phyloP scores from a whole-genome alignment of 305 asterid species.

The Andrographis paniculata region DNA sequence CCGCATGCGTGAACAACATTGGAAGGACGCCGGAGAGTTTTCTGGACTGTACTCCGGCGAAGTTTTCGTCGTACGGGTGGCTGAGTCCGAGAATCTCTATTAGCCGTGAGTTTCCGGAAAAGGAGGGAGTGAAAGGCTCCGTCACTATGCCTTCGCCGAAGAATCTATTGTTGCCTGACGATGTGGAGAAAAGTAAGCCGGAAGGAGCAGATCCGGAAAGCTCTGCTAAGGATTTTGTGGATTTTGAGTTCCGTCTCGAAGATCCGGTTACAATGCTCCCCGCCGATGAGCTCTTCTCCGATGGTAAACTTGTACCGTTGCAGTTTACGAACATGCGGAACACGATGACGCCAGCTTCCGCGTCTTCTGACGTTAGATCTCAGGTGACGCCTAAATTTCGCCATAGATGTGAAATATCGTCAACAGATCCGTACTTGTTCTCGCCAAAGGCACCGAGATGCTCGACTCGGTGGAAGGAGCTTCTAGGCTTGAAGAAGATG shows the following conservation, averaged over 20 bases:
- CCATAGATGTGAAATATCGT: constrained; percentile 43
- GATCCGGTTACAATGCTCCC: constrained; percentile 77
- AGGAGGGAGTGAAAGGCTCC: constrained; percentile 26
- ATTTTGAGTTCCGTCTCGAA: constrained; percentile 85
- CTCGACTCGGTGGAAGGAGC: constrained; percentile 87
- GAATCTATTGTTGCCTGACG: background rate
- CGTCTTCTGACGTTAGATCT: constrained; percentile 25
- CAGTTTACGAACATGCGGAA: constrained; percentile 45
- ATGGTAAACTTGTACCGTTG: constrained; percentile 75
- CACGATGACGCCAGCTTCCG: constrained; percentile 22
- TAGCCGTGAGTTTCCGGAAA: constrained; percentile 46
- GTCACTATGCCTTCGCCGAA: constrained; percentile 18
- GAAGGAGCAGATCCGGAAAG: constrained; percentile 54
- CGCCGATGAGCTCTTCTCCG: constrained; percentile 86
- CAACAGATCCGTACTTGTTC: constrained; percentile 58
- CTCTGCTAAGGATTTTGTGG: constrained; percentile 34
- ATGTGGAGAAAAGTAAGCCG: too few species aligned
- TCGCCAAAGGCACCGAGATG: constrained; percentile 93
- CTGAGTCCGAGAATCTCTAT: constrained; percentile 57
- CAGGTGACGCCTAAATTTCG: constrained; percentile 37
- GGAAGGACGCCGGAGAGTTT: constrained; percentile 71
- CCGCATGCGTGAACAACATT: constrained; percentile 80
- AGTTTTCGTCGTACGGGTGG: constrained; percentile 64
- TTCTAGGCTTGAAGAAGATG: constrained; percentile 65
- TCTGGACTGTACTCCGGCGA: constrained; percentile 57